Percentiles rank a stretch among this genome's conserved stretches.
phyloP scores from a whole-genome alignment of 208 protist genomes.

The Wallacemonas sp. region DNA sequence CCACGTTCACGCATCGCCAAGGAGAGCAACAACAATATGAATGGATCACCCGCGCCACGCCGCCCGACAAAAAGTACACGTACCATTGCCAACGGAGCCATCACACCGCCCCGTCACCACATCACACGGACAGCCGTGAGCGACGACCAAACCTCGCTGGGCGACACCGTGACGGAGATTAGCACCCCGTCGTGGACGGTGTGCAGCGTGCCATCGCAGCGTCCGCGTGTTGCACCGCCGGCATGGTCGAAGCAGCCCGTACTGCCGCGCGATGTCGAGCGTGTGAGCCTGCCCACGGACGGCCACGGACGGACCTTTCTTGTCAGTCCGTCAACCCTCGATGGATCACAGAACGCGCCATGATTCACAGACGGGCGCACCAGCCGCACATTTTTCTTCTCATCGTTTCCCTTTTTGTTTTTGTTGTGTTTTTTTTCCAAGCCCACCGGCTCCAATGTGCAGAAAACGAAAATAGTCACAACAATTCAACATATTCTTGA shows the following conservation, averaged over 20 bases:
- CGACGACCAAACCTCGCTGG: constrained; percentile 19
- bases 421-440: background rate
- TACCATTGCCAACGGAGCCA: no score
- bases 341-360: background rate
- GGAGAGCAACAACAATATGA: no score
- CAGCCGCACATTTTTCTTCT: background rate
- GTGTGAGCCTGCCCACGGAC: background rate
- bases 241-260: background rate
- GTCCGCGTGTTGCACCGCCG: no score
- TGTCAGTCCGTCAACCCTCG: constrained; percentile 1
- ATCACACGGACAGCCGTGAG: background rate
- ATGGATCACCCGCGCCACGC: no score
- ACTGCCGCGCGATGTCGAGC: background rate
- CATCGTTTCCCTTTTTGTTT: background rate
- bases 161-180: background rate
- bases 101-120: no score
- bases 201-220: no score
- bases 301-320: background rate
- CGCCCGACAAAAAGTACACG: no score
- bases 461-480: no score
- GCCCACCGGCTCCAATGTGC: background rate
- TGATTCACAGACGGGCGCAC: background rate
- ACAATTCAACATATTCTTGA: no score
- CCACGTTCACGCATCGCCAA: no score
- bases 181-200: constrained; percentile 9